These are phyloP conservation scores for Phytophthora quininea DNA, from an alignment of 352 stramenopile genomes.

Conservation along the genomic window DNA sequence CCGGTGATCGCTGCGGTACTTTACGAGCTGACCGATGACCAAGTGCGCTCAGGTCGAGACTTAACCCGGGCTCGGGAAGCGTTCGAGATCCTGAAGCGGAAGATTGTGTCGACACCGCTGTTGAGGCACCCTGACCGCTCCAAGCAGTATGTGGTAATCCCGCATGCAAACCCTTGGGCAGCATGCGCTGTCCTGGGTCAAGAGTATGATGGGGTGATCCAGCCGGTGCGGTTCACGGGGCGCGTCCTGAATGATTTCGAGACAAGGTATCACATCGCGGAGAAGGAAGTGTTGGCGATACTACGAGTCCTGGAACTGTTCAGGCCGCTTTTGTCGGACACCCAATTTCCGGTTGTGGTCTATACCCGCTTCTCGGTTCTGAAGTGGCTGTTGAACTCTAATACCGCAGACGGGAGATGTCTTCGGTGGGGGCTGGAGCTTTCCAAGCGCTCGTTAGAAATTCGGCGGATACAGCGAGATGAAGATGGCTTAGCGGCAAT, in stretches of 20 bases:
- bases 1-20: neutral
- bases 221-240: neutral
- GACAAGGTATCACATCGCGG: neutral
- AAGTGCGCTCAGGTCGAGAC: neutral
- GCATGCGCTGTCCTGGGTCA: neutral
- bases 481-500: neutral
- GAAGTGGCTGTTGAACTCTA: neutral
- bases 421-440: neutral
- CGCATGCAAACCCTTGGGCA: neutral
- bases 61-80: neutral
- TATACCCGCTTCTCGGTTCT: neutral
- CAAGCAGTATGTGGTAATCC: neutral
- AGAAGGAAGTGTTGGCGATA: neutral
- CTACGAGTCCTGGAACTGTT: neutral
- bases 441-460: neutral
- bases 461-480: neutral
- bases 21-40: neutral
- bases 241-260: neutral
- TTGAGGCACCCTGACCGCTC: neutral
- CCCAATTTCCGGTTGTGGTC: neutral
- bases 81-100: neutral
- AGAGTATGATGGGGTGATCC: neutral
- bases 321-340: neutral
- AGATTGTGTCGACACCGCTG: neutral
- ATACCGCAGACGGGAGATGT: neutral